Conservation (phyloP, 2,329 filamentous ascomycete genomes). For the Pseudogymnoascus verrucosus region DNA sequence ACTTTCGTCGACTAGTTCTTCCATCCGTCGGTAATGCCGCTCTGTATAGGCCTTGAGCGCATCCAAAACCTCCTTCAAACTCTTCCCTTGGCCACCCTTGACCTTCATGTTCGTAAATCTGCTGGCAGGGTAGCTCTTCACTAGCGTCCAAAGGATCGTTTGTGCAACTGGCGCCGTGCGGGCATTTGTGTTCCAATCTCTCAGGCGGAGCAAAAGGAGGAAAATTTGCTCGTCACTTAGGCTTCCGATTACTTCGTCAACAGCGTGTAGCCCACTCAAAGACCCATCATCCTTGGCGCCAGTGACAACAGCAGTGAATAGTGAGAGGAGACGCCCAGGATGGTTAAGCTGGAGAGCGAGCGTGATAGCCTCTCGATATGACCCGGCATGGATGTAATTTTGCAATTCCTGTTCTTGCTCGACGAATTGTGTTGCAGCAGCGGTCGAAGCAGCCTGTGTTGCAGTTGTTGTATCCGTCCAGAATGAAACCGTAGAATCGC, state of each 20-base stretch:
- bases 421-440: constrained; percentile 68
- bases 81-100: constrained; percentile 49
- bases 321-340: constrained; percentile 71
- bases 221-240: constrained; percentile 83
- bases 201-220: constrained; percentile 67
- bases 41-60: constrained; percentile 88
- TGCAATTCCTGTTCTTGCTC: constrained; percentile 92
- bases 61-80: constrained; percentile 74
- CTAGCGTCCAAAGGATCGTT: constrained; percentile 69
- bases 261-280: constrained; percentile 56
- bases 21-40: constrained; percentile 80
- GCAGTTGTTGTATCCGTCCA: constrained; percentile 86
- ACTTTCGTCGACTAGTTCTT: constrained; percentile 88
- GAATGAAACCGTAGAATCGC: constrained; percentile 87
- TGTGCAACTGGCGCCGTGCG: constrained; percentile 80
- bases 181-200: constrained; percentile 98
- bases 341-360: constrained; percentile 91
- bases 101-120: constrained; percentile 65
- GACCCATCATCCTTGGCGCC: constrained; percentile 53
- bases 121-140: constrained; percentile 72
- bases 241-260: constrained; percentile 74
- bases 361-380: constrained; percentile 87
- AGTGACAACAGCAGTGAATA: constrained; percentile 74
- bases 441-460: constrained; percentile 66
- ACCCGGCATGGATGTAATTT: constrained; percentile 81